Conservation (phyloP, 306 rosid genomes). For the Citrullus amarus region DNA sequence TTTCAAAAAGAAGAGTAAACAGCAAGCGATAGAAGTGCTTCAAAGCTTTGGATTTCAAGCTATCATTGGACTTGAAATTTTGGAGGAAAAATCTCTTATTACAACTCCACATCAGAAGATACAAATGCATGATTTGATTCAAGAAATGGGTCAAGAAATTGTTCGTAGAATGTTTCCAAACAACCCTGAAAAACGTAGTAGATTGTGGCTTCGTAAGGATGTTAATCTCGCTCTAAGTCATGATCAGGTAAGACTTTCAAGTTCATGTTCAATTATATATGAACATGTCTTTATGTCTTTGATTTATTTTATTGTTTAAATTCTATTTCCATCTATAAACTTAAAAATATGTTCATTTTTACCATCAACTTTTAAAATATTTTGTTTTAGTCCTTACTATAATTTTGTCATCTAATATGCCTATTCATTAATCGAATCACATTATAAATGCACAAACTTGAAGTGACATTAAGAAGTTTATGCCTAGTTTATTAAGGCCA, state of each 20-base stretch:
- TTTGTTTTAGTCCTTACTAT: too few species aligned
- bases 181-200: background rate
- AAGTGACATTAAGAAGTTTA: too few species aligned
- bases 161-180: background rate
- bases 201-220: constrained; percentile 13
- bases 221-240: background rate
- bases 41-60: constrained; percentile 4
- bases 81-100: constrained; percentile 4
- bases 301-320: too few species aligned
- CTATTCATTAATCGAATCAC: too few species aligned
- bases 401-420: too few species aligned
- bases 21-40: background rate
- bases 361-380: too few species aligned
- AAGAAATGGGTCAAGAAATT: constrained; percentile 8
- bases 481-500: too few species aligned
- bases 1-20: background rate
- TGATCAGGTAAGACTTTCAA: background rate
- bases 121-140: constrained; percentile 20
- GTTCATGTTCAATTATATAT: too few species aligned
- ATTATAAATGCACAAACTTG: too few species aligned
- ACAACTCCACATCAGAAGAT: background rate
- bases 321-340: too few species aligned
- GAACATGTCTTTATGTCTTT: too few species aligned
- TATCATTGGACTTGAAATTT: background rate
- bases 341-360: too few species aligned